phyloP scores from a whole-genome alignment of 2,329 filamentous ascomycete genomes.

The Fusarium nodosum region DNA sequence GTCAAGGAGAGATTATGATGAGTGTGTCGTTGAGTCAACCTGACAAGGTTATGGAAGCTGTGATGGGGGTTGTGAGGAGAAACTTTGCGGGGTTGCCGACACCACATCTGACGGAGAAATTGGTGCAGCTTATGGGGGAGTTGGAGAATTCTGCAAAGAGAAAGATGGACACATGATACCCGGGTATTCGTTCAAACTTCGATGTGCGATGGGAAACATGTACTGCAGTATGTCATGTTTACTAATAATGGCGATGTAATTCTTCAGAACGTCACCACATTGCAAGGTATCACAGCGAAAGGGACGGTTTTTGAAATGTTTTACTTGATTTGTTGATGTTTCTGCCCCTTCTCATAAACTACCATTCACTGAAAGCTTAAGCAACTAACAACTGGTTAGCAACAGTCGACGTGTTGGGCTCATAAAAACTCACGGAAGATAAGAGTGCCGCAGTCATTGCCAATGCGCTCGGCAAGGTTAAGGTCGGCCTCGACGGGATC shows the following conservation, averaged over 20 bases:
- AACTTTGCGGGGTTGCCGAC: conserved; percentile 26
- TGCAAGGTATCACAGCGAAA: background rate
- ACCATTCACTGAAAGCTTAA: background rate
- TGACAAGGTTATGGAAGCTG: conserved; percentile 33
- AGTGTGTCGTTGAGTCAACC: conserved; percentile 29
- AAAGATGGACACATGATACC: conserved; percentile 32
- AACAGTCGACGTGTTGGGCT: no score
- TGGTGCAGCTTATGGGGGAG: conserved; percentile 38
- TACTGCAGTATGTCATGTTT: background rate
- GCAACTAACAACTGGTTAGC: conserved; percentile 15
- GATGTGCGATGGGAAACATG: background rate
- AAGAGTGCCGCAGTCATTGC: conserved; percentile 63
- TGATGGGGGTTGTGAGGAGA: conserved; percentile 21
- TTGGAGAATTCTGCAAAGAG: conserved; percentile 36
- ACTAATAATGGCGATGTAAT: no score
- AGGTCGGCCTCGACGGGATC: conserved; percentile 60
- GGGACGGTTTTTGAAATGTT: background rate
- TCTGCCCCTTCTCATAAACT: background rate
- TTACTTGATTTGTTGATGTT: conserved; percentile 19
- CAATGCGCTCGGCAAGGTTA: conserved; percentile 69
- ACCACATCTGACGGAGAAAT: conserved; percentile 33
- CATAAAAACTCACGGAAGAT: conserved; percentile 42
- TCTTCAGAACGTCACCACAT: no score
- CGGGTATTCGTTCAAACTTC: background rate
- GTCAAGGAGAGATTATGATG: conserved; percentile 15